These are phyloP conservation scores for Bruguiera sexangula DNA, from an alignment of 345 rosid species.

Conservation along the genomic window DNA sequence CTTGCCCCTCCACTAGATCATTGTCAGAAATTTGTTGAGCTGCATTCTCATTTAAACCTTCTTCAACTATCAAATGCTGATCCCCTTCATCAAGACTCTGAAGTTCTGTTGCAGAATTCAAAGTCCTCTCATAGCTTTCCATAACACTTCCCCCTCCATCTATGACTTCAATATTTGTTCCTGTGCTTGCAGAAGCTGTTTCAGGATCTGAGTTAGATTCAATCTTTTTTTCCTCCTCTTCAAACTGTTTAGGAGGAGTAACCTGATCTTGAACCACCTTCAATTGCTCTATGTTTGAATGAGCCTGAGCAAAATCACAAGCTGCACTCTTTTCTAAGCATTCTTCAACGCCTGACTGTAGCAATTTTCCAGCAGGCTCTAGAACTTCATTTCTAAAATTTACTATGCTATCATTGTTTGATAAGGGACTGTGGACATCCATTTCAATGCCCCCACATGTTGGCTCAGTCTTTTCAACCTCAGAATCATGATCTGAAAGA, in stretches of 20 bases:
- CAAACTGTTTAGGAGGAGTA: conserved; percentile 17
- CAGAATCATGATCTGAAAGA: background rate
- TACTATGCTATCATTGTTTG: background rate
- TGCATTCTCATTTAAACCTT: conserved; percentile 8
- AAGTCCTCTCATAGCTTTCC: conserved; percentile 1
- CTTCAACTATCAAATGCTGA: conserved; percentile 4
- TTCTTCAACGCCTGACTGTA: background rate
- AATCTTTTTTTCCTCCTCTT: conserved; percentile 6
- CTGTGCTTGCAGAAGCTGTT: conserved; percentile 5
- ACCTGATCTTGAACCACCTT: conserved; percentile 35
- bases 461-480: conserved; percentile 7
- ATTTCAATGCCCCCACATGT: background rate
- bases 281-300: conserved; percentile 21
- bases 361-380: conserved; percentile 7
- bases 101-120: conserved; percentile 7
- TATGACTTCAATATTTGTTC: background rate
- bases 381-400: background rate
- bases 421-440: background rate
- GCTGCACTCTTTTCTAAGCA: conserved; percentile 9
- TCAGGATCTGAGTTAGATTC: conserved; percentile 18
- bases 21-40: conserved; percentile 4
- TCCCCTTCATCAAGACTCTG: conserved; percentile 6
- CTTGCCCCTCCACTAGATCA: conserved; percentile 17
- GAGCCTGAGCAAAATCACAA: conserved; percentile 19
- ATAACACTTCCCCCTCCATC: conserved; percentile 16